A percentile compares a stretch with the other conserved stretches of the same genome.
Conservation (phyloP, 441 rosid genomes). For the Euphorbia neoarborescens region DNA sequence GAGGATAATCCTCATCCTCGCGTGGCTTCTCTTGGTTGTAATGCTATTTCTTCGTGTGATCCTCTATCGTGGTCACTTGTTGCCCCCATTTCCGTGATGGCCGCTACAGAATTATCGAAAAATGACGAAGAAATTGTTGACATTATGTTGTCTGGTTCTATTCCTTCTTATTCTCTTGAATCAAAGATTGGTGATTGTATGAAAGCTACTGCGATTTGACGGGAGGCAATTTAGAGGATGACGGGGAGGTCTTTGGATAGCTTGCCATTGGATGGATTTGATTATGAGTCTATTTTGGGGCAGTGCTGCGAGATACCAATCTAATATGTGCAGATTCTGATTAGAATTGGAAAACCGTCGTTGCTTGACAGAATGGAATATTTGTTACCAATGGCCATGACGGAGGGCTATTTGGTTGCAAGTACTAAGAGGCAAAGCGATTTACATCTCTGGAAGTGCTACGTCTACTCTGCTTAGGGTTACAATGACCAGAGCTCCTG, state of each 20-base stretch:
- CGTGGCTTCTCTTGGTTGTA: too few species aligned
- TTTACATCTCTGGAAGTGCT: constrained; percentile 61
- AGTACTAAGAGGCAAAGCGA: constrained; percentile 75
- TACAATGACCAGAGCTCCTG: constrained; percentile 85
- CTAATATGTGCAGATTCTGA: constrained; percentile 76
- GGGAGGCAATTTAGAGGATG: constrained; percentile 62
- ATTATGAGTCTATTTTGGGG: constrained; percentile 62
- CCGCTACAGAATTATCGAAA: too few species aligned
- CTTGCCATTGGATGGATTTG: constrained; percentile 69
- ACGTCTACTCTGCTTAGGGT: constrained; percentile 54
- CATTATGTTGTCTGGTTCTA: too few species aligned
- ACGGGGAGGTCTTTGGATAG: constrained; percentile 58
- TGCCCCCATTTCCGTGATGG: too few species aligned
- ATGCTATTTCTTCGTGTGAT: too few species aligned
- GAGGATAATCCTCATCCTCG: constrained; percentile 9
- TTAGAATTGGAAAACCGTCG: constrained; percentile 74
- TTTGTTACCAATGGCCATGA: constrained; percentile 83
- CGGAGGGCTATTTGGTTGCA: constrained; percentile 82
- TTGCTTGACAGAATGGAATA: constrained; percentile 63
- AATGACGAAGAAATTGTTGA: too few species aligned
- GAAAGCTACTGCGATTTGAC: constrained; percentile 59
- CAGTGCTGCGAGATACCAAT: constrained; percentile 96
- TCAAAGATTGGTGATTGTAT: constrained; percentile 62
- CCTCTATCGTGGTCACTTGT: too few species aligned
- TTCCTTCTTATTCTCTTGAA: constrained; percentile 62